Evolutionary conservation across 306 rosid genomes (phyloP).

Genomic region (Malus domestica): DNA sequence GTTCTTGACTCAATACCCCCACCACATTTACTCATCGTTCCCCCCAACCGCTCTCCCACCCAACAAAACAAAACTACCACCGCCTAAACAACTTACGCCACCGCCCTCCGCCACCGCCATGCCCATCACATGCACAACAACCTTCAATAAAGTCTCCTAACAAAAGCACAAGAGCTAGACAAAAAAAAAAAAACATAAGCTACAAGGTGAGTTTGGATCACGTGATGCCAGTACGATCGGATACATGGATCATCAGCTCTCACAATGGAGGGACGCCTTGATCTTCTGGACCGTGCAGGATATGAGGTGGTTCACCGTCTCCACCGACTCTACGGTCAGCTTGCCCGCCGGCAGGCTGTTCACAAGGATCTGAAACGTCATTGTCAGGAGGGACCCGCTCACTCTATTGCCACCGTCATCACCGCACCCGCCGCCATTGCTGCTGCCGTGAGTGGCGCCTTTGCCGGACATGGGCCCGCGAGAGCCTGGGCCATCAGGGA

Average conservation of each 20-base stretch:
- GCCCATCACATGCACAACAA: constrained; percentile 19
- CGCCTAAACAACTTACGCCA: not conserved
- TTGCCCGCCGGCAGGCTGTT: constrained; percentile 86
- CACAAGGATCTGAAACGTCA: constrained; percentile 93
- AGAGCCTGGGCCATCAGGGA: constrained; percentile 72
- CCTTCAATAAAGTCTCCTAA: not conserved
- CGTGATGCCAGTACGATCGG: not conserved
- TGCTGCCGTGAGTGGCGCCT: constrained; percentile 1
- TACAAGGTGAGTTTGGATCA: not conserved
- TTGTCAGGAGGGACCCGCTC: constrained; percentile 77
- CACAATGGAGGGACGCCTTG: constrained; percentile 75
- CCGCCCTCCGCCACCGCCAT: not conserved
- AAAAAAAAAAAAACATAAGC: not conserved
- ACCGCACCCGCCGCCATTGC: constrained; percentile 11
- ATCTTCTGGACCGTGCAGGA: constrained; percentile 92
- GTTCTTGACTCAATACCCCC: constrained; percentile 98
- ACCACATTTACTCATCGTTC: constrained; percentile 15
- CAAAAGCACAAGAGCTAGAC: no score
- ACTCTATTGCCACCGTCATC: constrained; percentile 12
- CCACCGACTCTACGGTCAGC: constrained; percentile 94
- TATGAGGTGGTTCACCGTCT: constrained; percentile 84
- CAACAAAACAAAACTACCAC: constrained; percentile 12
- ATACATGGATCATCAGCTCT: constrained; percentile 29
- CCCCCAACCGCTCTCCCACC: not conserved
- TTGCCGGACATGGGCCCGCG: constrained; percentile 24